Evolutionary conservation across 805 yeast species (phyloP), one percentile per base, ranked within the genome.

Genomic region (Kluyveromyces lactis): DNA sequence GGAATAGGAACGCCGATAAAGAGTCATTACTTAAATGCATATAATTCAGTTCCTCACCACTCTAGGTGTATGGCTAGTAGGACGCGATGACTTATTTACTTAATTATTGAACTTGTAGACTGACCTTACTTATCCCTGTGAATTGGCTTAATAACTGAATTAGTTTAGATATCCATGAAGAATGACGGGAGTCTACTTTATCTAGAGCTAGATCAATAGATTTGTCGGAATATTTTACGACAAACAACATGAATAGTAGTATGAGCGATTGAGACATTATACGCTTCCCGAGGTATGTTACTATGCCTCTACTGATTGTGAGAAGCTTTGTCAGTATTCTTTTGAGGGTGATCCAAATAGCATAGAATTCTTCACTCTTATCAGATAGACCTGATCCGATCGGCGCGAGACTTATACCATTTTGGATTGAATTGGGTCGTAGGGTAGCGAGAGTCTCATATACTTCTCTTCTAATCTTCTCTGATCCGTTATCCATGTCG

Each of bases 391-490:
- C 13, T n/a, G 30, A 27, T 27, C 30, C 16, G n/a, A 12, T 15
- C 13, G 30, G 30, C 5, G 16, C 16, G 7, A 15, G 16, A 7
- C 12, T 5, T 27, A 27, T 11, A n/a, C 11, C n/a, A 5, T 12
- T n/a, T 12, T 27, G 13, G 16, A 27, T n/a, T n/a, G 30, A 11
- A 11, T 27, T 11, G 6, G 30, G 18, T 34, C 30, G 37, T 3
- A 34, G 37, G 3, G n/a, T 9, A 17, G 37, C 18, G 2, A 34
- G 37, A 8, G 46, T 40, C 15, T 43, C 41, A 30, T 43, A 43
- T 3, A 43, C 38, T 31, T 43, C 46, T 16, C 36, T 32, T 17
- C 46, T 39, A 21, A 43, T 18, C 8, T 40, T 42, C 7, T 39
- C 33, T 6, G 46, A 43, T 26, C 28, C 31, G 10, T 37, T 28